Percentiles rank a stretch among this genome's conserved stretches.
phyloP scores from a whole-genome alignment of 805 yeast genomes.

The Hermanozyma aechmeae region DNA sequence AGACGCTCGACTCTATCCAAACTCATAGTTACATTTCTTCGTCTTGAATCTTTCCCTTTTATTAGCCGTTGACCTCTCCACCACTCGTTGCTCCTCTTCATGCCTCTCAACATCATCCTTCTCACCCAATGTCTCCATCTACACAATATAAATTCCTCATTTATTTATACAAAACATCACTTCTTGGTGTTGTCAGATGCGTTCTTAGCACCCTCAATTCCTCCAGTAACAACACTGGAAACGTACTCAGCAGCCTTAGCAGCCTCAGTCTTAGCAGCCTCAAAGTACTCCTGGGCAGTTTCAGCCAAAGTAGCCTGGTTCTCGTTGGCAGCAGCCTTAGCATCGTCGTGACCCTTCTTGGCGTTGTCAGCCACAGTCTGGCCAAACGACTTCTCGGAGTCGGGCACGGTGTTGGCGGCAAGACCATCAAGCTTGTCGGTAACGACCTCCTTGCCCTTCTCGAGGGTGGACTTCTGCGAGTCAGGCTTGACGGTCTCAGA shows the following conservation, averaged over 20 bases:
- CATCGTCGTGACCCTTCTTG: conserved; percentile 47
- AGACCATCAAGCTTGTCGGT: conserved; percentile 60
- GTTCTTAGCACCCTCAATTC: conserved; percentile 49
- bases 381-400: conserved; percentile 54
- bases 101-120: no score
- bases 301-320: conserved; percentile 7
- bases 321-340: conserved; percentile 20
- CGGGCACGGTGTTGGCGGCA: conserved; percentile 54
- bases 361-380: conserved; percentile 64
- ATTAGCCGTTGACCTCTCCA: no score
- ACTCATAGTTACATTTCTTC: no score
- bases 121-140: no score
- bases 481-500: conserved; percentile 65
- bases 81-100: no score
- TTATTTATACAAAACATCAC: conserved; percentile 1
- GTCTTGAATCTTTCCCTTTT: no score
- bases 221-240: conserved; percentile 45
- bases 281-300: neutral
- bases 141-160: no score
- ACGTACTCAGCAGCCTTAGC: conserved; percentile 27
- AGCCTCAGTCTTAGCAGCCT: conserved; percentile 28
- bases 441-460: conserved; percentile 62
- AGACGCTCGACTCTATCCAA: no score
- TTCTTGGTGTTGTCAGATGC: conserved; percentile 20
- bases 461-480: conserved; percentile 50